Evolutionary conservation across 805 yeast genomes (phyloP).

Genomic region (Grigorovia jiainica): DNA sequence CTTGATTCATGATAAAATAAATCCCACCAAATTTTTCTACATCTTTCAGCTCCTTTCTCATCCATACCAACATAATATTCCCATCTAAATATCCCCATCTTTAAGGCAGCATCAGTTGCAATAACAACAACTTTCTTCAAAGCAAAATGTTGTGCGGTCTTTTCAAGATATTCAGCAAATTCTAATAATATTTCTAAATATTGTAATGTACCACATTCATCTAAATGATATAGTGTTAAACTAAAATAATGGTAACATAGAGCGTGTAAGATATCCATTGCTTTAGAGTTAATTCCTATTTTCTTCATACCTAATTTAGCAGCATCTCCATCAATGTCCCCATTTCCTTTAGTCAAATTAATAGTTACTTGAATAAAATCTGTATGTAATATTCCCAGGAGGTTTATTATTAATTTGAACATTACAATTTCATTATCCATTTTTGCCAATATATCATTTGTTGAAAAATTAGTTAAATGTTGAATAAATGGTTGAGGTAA

Average conservation of each 20-base stretch:
- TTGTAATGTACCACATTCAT: too few species aligned
- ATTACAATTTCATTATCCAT: conserved; percentile 13
- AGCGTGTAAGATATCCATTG: conserved; percentile 17
- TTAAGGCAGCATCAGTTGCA: conserved; percentile 17
- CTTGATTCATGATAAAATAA: conserved; percentile 21
- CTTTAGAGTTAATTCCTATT: conserved; percentile 10
- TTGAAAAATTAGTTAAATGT: conserved; percentile 9
- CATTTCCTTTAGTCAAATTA: conserved; percentile 1
- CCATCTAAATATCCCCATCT: conserved; percentile 25
- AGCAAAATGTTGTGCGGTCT: conserved; percentile 21
- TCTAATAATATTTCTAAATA: conserved; percentile 20
- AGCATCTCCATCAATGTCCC: neutral
- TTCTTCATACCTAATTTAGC: conserved; percentile 4
- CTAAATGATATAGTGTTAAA: conserved; percentile 17
- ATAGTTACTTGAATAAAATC: conserved; percentile 11
- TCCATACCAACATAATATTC: conserved; percentile 26
- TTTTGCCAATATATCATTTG: conserved; percentile 4
- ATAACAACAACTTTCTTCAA: conserved; percentile 17
- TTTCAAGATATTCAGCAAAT: conserved; percentile 17
- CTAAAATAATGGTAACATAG: conserved; percentile 19
- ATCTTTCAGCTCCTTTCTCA: conserved; percentile 20
- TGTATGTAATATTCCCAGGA: too few species aligned
- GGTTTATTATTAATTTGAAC: conserved; percentile 13
- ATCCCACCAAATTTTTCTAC: conserved; percentile 25
- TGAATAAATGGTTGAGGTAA: conserved; percentile 14